Conservation (phyloP, 768 basidiomycete genomes). For the Crassisporium funariophilum region DNA sequence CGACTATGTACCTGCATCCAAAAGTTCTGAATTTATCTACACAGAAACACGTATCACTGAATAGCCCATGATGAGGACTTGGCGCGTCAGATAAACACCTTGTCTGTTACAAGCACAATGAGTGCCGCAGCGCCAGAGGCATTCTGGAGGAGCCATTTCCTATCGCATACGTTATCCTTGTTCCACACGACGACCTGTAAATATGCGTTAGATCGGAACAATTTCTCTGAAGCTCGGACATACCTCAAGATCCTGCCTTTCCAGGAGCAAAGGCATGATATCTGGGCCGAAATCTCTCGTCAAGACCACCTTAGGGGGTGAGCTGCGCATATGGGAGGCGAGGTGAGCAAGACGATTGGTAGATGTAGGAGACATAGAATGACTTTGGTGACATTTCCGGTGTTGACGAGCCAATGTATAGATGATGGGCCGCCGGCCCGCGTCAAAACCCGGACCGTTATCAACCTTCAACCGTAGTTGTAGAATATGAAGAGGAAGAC, state of each 20-base stretch:
- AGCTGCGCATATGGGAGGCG: slow-evolving; percentile 16
- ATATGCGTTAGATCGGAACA: neutral
- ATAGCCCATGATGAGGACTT: neutral
- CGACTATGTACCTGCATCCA: slow-evolving; percentile 51
- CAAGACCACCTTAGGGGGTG: slow-evolving; percentile 50
- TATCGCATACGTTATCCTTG: slow-evolving; percentile 56
- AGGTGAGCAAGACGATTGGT: slow-evolving; percentile 22
- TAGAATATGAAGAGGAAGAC: too few species aligned
- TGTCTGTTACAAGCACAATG: slow-evolving; percentile 70
- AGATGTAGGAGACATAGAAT: slow-evolving; percentile 17
- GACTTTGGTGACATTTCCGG: too few species aligned
- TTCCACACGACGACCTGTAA: slow-evolving; percentile 45
- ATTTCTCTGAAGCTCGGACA: slow-evolving; percentile 4
- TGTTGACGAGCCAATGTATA: too few species aligned
- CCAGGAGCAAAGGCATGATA: slow-evolving; percentile 55
- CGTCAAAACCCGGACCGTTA: too few species aligned
- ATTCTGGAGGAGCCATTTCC: slow-evolving; percentile 76
- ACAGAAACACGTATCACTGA: neutral
- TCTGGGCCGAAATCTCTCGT: slow-evolving; percentile 63
- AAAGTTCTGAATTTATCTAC: slow-evolving; percentile 73
- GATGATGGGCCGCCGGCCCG: too few species aligned
- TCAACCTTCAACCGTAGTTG: too few species aligned
- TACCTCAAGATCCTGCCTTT: slow-evolving; percentile 54
- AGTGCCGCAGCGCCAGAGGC: slow-evolving; percentile 64
- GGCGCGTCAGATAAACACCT: too few species aligned